These are phyloP conservation scores for Skeletonema grethae DNA, from an alignment of 108 stramenopile species.

Conservation along the genomic window DNA sequence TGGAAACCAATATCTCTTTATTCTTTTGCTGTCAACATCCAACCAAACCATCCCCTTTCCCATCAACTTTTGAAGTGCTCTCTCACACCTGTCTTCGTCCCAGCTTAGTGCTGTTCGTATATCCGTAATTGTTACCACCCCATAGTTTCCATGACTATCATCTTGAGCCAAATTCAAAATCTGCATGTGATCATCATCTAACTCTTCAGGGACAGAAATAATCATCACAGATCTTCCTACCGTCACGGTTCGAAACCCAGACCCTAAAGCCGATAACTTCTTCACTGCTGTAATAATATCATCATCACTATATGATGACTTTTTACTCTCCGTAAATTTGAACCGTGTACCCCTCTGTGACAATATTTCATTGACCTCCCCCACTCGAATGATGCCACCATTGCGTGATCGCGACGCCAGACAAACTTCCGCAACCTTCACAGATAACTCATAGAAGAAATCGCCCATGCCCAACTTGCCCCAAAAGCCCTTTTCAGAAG, in stretches of 20 bases:
- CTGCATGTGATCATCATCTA: slow-evolving; percentile 86
- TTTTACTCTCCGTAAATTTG: slow-evolving; percentile 41
- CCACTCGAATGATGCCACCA: slow-evolving; percentile 94
- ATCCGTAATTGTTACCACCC: slow-evolving; percentile 60
- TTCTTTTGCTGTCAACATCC: slow-evolving; percentile 60
- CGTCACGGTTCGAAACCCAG: slow-evolving; percentile 80
- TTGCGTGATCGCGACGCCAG: slow-evolving; percentile 86
- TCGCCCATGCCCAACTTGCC: slow-evolving; percentile 78
- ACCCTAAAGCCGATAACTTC: slow-evolving; percentile 76
- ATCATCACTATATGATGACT: slow-evolving; percentile 54
- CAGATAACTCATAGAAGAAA: slow-evolving; percentile 98
- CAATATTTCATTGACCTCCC: slow-evolving; percentile 74
- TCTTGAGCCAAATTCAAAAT: slow-evolving; percentile 74
- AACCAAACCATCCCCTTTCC: slow-evolving; percentile 89
- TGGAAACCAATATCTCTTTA: slow-evolving; percentile 81
- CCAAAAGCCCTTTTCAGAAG: slow-evolving; percentile 83
- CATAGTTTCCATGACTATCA: slow-evolving; percentile 38
- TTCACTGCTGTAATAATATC: slow-evolving; percentile 80
- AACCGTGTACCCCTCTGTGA: slow-evolving; percentile 61
- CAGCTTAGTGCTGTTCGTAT: slow-evolving; percentile 56
- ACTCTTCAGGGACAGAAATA: slow-evolving; percentile 82
- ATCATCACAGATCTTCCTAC: slow-evolving; percentile 77
- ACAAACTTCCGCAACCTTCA: slow-evolving; percentile 96
- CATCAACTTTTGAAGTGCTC: slow-evolving; percentile 73
- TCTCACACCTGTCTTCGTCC: slow-evolving; percentile 68